These are phyloP conservation scores for Pholiota conissans DNA, from an alignment of 768 basidiomycete genomes.

Conservation along the genomic window DNA sequence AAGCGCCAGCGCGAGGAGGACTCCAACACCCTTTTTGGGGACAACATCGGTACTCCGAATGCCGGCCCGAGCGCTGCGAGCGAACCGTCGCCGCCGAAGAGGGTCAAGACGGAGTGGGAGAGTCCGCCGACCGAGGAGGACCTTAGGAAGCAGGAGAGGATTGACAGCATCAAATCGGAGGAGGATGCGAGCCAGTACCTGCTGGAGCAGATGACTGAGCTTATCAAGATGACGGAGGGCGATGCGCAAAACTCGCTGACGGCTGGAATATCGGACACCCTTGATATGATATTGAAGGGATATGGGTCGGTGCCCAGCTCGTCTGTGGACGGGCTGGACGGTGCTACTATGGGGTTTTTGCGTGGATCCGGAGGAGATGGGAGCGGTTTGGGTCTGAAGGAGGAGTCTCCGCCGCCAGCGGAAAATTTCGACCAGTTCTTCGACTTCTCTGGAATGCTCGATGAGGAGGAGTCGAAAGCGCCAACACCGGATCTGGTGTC, in stretches of 20 bases:
- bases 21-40: conserved; percentile 13
- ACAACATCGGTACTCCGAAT: conserved; percentile 29
- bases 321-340: conserved; percentile 9
- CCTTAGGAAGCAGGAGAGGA: conserved; percentile 38
- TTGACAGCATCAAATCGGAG: conserved; percentile 59
- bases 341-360: not conserved
- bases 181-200: conserved; percentile 64
- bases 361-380: conserved; percentile 21
- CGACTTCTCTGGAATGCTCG: conserved; percentile 62
- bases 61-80: conserved; percentile 31
- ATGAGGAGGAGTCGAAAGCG: conserved; percentile 71
- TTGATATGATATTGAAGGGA: conserved; percentile 65
- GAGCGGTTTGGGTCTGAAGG: conserved; percentile 18
- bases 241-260: conserved; percentile 45
- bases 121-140: conserved; percentile 53
- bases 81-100: conserved; percentile 72
- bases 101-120: conserved; percentile 72
- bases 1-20: conserved; percentile 60
- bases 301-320: conserved; percentile 35
- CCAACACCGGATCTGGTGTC: conserved; percentile 72
- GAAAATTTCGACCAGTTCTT: conserved; percentile 65
- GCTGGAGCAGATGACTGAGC: conserved; percentile 64
- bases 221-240: conserved; percentile 52
- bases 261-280: conserved; percentile 55
- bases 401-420: conserved; percentile 28